phyloP scores from a whole-genome alignment of 2,329 filamentous ascomycete species.

The Volutella citrinella region DNA sequence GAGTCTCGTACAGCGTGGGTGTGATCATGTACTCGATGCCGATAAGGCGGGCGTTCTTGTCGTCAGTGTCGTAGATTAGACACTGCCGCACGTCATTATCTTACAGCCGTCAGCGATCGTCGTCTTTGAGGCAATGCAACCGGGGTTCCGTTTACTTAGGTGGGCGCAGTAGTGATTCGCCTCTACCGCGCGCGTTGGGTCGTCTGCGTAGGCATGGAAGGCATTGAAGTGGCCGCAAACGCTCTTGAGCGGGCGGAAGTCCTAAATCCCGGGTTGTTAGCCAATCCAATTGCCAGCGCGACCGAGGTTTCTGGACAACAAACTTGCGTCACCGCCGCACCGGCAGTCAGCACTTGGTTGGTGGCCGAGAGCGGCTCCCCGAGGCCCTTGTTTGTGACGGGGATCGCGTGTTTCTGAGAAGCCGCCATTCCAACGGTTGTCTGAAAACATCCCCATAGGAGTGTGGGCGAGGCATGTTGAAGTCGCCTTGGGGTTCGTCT shows the following conservation, averaged over 20 bases:
- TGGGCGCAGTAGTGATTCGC: conserved; percentile 85
- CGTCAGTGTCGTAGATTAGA: conserved; percentile 74
- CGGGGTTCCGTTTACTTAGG: conserved; percentile 43
- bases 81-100: conserved; percentile 73
- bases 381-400: conserved; percentile 21
- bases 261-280: too few species aligned
- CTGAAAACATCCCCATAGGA: too few species aligned
- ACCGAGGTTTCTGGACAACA: too few species aligned
- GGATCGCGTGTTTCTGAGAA: conserved; percentile 5
- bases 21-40: conserved; percentile 89
- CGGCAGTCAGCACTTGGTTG: conserved; percentile 59
- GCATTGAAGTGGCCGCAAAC: conserved; percentile 83
- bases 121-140: too few species aligned
- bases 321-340: conserved; percentile 58
- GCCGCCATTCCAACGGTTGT: too few species aligned
- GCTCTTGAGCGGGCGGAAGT: conserved; percentile 68
- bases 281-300: too few species aligned
- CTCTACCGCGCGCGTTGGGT: conserved; percentile 67
- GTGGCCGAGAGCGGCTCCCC: conserved; percentile 51
- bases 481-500: too few species aligned
- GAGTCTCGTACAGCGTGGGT: conserved; percentile 61
- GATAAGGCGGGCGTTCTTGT: conserved; percentile 67
- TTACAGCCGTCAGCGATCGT: not conserved
- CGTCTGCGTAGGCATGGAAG: conserved; percentile 79
- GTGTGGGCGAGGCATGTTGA: too few species aligned